Evolutionary conservation across 495 filamentous ascomycete species (phyloP).

Genomic region (Lasiosphaeriaceae sp.): DNA sequence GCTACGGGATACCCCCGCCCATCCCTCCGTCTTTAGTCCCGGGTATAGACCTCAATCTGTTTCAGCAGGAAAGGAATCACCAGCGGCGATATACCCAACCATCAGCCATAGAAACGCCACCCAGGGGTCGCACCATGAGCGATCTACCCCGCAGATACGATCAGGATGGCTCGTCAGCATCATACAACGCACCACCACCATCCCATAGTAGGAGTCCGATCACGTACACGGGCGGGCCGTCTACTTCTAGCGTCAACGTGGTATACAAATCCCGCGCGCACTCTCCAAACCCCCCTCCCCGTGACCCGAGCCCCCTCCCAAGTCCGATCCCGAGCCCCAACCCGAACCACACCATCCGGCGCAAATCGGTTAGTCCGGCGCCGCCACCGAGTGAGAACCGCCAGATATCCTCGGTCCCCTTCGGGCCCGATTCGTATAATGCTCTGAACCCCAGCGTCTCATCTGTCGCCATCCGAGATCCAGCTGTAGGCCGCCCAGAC

Average conservation of each 20-base stretch:
- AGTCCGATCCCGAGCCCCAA: slow-evolving; percentile 27
- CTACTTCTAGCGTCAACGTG: slow-evolving; percentile 28
- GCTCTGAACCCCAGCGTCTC: slow-evolving; percentile 59
- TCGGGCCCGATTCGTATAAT: slow-evolving; percentile 86
- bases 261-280: slow-evolving; percentile 45
- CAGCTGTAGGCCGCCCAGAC: slow-evolving; percentile 20
- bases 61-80: slow-evolving; percentile 44
- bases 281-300: slow-evolving; percentile 52
- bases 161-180: slow-evolving; percentile 18
- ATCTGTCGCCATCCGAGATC: slow-evolving; percentile 29
- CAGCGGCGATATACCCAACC: slow-evolving; percentile 40
- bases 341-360: slow-evolving; percentile 50
- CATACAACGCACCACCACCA: slow-evolving; percentile 15
- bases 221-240: slow-evolving; percentile 38
- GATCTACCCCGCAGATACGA: slow-evolving; percentile 32
- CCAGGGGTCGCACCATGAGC: slow-evolving; percentile 38
- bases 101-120: slow-evolving; percentile 28
- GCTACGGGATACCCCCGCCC: slow-evolving; percentile 42
- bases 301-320: slow-evolving; percentile 19
- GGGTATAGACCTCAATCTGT: slow-evolving; percentile 58
- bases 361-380: slow-evolving; percentile 75
- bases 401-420: slow-evolving; percentile 64
- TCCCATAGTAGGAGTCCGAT: slow-evolving; percentile 27
- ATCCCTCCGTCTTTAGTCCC: slow-evolving; percentile 67
- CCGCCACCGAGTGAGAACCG: slow-evolving; percentile 54